A percentile compares a stretch with the other conserved stretches of the same genome.
These are phyloP conservation scores for Claviceps cyperi DNA, from an alignment of 2,329 filamentous ascomycete species.

Conservation along the genomic window DNA sequence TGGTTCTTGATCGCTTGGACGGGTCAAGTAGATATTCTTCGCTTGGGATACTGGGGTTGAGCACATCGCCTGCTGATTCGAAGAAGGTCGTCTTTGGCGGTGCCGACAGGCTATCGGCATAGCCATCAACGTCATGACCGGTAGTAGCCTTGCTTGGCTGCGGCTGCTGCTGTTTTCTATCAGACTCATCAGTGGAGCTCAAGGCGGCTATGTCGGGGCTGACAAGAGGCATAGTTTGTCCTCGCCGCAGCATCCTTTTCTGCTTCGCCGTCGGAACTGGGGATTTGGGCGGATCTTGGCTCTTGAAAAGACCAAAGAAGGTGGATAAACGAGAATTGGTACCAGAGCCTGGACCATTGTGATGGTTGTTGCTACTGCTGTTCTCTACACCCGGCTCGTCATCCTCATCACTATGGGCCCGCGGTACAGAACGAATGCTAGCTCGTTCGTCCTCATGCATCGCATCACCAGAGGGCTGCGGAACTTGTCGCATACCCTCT, in stretches of 20 bases:
- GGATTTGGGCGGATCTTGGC: slow-evolving; percentile 34
- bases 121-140: slow-evolving; percentile 33
- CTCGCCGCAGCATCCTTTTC: slow-evolving; percentile 59
- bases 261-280: slow-evolving; percentile 41
- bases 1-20: slow-evolving; percentile 65
- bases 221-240: slow-evolving; percentile 48
- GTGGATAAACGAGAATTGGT: slow-evolving; percentile 34
- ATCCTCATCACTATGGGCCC: slow-evolving; percentile 15
- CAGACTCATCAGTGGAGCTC: slow-evolving; percentile 6
- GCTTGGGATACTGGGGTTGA: slow-evolving; percentile 78
- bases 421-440: slow-evolving; percentile 34
- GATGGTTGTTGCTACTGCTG: slow-evolving; percentile 2
- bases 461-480: slow-evolving; percentile 52
- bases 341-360: slow-evolving; percentile 12
- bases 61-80: slow-evolving; percentile 81
- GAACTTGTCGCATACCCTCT: slow-evolving; percentile 41
- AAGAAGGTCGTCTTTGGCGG: slow-evolving; percentile 89
- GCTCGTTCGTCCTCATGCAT: slow-evolving; percentile 52
- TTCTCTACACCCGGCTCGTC: slow-evolving; percentile 15
- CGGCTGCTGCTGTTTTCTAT: slow-evolving; percentile 7
- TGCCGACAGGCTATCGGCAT: slow-evolving; percentile 38
- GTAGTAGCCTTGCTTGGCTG: slow-evolving; percentile 27
- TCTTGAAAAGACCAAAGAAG: slow-evolving; percentile 63
- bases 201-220: slow-evolving; percentile 14
- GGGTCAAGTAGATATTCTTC: slow-evolving; percentile 75